phyloP scores from a whole-genome alignment of 2,329 filamentous ascomycete species.

The Pezicula carpinea region DNA sequence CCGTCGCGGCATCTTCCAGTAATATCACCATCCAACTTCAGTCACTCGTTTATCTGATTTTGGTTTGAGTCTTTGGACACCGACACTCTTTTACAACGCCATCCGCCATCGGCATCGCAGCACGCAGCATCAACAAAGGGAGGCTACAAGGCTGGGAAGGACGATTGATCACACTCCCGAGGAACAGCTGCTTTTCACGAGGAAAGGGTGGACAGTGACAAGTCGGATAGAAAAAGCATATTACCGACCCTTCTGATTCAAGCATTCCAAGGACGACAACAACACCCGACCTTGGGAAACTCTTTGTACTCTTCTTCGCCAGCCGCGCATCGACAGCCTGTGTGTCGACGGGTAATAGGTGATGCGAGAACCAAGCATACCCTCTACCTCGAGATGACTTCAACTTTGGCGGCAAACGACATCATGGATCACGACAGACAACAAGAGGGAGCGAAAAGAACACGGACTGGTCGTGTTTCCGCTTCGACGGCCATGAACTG shows the following conservation, averaged over 20 bases:
- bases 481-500: neutral
- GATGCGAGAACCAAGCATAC: slow-evolving; percentile 27
- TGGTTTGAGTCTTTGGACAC: slow-evolving; percentile 8
- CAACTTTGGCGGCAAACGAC: slow-evolving; percentile 7
- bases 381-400: slow-evolving; percentile 5
- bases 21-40: slow-evolving; percentile 17
- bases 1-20: too few relatives aligned
- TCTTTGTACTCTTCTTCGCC: neutral
- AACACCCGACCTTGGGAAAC: neutral
- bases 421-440: slow-evolving; percentile 1
- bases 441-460: neutral
- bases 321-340: slow-evolving; percentile 12
- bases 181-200: neutral
- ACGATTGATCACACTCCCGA: neutral
- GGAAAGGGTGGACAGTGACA: too few relatives aligned
- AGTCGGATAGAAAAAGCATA: too few relatives aligned
- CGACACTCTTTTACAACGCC: neutral
- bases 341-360: slow-evolving; percentile 16
- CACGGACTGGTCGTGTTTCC: neutral
- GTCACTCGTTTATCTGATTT: slow-evolving; percentile 24
- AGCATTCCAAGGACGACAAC: too few relatives aligned
- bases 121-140: neutral
- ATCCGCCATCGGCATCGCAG: neutral
- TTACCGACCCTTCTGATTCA: too few relatives aligned
- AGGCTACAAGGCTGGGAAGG: neutral